Conservation (phyloP, 208 protist genomes). For the Phytomonas sp. region DNA sequence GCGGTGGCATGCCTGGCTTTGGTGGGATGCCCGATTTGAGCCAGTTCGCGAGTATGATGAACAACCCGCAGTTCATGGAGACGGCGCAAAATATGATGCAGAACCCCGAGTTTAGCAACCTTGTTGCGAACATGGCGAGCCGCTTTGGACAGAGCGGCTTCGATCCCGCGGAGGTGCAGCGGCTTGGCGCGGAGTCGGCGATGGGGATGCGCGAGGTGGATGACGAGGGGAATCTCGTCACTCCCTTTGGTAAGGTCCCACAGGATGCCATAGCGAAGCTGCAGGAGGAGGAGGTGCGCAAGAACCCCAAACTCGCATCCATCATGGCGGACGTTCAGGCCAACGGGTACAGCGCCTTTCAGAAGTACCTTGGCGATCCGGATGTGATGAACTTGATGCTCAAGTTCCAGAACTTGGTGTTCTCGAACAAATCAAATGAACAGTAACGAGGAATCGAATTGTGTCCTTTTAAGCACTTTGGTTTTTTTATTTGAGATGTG, state of each 20-base stretch:
- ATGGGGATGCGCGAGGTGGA: constrained; percentile 34
- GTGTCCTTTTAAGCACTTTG: constrained; percentile 7
- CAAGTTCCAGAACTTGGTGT: constrained; percentile 70
- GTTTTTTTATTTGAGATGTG: constrained; percentile 13
- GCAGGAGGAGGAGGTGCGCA: constrained; percentile 60
- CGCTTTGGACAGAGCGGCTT: constrained; percentile 45
- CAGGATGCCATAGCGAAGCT: constrained; percentile 52
- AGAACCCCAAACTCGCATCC: constrained; percentile 72
- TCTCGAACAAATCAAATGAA: constrained; percentile 14
- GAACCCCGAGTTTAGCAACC: constrained; percentile 83
- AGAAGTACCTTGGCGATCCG: constrained; percentile 88
- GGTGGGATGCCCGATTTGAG: constrained; percentile 71
- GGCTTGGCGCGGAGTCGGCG: constrained; percentile 22
- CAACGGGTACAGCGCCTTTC: constrained; percentile 77
- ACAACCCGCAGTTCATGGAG: constrained; percentile 90
- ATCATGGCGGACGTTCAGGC: constrained; percentile 80
- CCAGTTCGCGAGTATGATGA: constrained; percentile 76
- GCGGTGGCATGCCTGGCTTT: constrained; percentile 27
- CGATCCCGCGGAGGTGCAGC: constrained; percentile 38
- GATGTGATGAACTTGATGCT: constrained; percentile 87
- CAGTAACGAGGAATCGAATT: not conserved
- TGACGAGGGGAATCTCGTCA: constrained; percentile 53
- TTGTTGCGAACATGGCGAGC: constrained; percentile 77
- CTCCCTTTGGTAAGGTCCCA: constrained; percentile 75
- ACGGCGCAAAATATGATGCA: constrained; percentile 84